Base-by-base conservation (phyloP, 2,329 filamentous ascomycete species). In the Monilinia fructicola region DNA sequence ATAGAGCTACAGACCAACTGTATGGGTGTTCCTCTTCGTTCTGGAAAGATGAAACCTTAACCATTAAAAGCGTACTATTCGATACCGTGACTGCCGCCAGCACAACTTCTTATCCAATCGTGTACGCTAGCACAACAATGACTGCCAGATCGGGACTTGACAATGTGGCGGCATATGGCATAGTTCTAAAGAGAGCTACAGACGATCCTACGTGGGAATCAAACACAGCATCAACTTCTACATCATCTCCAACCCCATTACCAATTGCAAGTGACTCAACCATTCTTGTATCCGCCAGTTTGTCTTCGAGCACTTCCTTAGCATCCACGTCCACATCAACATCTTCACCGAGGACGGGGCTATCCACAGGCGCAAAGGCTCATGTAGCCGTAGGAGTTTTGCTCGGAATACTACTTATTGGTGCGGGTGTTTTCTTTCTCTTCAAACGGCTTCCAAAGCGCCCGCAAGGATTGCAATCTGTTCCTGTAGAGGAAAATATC, bases 11-110 rank as follows among this genome's bases (percentile, higher is more conserved):
- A 10, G n/a, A 35, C 21, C 53, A 65, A 28, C 50, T 58, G 10
- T 65, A 58, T 56, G 62, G 62, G 10, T 65, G 62, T 48, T 40
- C 62, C n/a, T 65, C 62, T 2, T 58, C 28, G 38, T 56, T 65
- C 46, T 9, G 28, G 6, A 12, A 31, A 21, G n/a, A 65, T 28
- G 35, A 44, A 28, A 28, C 46, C 1, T 9, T 65, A 14, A 35
- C 62, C 7, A 65, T 65, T 18, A 56, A 35, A 6, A 58, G 52
- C 16, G 62, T 48, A 16, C 23, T 28, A 21, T 65, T 58, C n/a
- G 44, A 65, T 38, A 65, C 62, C 10, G n/a, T 58, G 7, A 50
- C 40, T 11, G 26, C 42, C 21, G 35, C 40, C 7, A 38, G 52
- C 31, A 65, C 53, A 16, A 48, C 53, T 10, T 58, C 40, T 7